phyloP scores from a whole-genome alignment of 495 filamentous ascomycete genomes.

The Penicillium desertorum region DNA sequence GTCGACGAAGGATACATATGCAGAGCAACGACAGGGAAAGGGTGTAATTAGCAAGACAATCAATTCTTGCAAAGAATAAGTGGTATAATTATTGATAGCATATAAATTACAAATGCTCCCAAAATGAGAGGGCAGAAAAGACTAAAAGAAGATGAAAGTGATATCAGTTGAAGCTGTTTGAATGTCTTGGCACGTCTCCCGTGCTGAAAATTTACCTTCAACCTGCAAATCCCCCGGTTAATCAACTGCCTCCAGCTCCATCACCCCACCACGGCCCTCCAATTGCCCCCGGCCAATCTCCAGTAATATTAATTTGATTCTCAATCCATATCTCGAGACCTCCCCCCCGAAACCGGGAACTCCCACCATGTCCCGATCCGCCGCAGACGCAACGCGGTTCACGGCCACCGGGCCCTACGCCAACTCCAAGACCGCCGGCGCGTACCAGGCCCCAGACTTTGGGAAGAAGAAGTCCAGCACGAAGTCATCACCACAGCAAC shows the following conservation, averaged over 20 bases:
- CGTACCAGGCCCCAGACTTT: conserved; percentile 41
- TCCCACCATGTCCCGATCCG: conserved; percentile 73
- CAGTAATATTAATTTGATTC: conserved; percentile 5
- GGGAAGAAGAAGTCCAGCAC: conserved; percentile 26
- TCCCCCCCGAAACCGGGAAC: conserved; percentile 1
- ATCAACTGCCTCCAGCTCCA: conserved; percentile 17
- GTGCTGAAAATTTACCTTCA: conserved; percentile 45
- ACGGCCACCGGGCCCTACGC: conserved; percentile 90
- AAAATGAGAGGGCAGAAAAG: not conserved
- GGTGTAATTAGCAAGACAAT: not conserved
- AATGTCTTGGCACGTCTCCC: conserved; percentile 29
- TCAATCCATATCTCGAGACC: not conserved
- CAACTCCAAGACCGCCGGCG: conserved; percentile 58
- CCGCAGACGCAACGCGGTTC: conserved; percentile 92
- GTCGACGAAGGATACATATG: not conserved
- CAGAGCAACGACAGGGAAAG: not conserved
- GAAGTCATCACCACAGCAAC: conserved; percentile 22
- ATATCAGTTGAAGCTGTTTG: conserved; percentile 15
- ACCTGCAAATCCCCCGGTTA: conserved; percentile 16
- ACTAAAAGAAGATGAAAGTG: not conserved
- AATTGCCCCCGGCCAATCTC: conserved; percentile 2
- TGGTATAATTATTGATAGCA: not conserved
- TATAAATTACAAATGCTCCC: not conserved
- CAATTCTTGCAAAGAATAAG: not conserved
- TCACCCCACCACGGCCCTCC: conserved; percentile 20